A percentile compares a stretch with the other conserved stretches of the same genome.
Evolutionary conservation across 2,329 filamentous ascomycete genomes (phyloP).

Genomic region (Stagonosporopsis vannaccii): DNA sequence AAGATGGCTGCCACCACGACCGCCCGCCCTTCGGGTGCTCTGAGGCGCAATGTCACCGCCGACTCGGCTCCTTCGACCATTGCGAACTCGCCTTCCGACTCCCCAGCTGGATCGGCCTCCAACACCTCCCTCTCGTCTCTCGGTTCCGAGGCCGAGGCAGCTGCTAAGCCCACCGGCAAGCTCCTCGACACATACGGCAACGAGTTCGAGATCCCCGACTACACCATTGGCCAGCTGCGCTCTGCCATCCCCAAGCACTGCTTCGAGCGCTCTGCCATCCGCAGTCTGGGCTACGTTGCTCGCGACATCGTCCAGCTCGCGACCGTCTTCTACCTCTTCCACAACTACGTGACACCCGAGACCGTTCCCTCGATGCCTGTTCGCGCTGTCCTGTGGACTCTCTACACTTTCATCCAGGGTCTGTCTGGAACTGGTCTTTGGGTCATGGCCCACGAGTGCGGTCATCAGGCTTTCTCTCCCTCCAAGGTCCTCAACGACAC

Average conservation of each 20-base stretch:
- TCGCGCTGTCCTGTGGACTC: constrained; percentile 70
- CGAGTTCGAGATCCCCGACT: constrained; percentile 91
- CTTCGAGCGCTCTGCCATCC: constrained; percentile 82
- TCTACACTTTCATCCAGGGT: constrained; percentile 83
- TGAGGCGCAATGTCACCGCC: constrained; percentile 57
- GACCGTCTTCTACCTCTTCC: constrained; percentile 83
- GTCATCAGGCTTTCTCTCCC: constrained; percentile 95
- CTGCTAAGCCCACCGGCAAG: constrained; percentile 61
- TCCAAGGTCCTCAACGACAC: constrained; percentile 90
- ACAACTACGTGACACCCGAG: constrained; percentile 89
- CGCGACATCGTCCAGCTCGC: constrained; percentile 78
- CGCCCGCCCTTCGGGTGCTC: constrained; percentile 58
- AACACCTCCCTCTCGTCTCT: constrained; percentile 93
- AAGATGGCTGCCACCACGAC: constrained; percentile 60
- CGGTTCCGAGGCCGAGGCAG: constrained; percentile 67
- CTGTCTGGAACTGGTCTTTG: constrained; percentile 93
- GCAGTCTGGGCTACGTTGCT: constrained; percentile 81
- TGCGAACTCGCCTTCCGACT: constrained; percentile 65
- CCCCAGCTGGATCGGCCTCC: constrained; percentile 72
- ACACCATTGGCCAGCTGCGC: constrained; percentile 96
- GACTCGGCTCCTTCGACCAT: constrained; percentile 62
- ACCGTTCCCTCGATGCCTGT: constrained; percentile 73
- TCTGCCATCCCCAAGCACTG: constrained; percentile 98
- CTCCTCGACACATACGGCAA: constrained; percentile 94
- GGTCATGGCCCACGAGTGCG: constrained; percentile 98